phyloP scores from a whole-genome alignment of 371 early-diverging fungal species.

The Zychaea mexicana region DNA sequence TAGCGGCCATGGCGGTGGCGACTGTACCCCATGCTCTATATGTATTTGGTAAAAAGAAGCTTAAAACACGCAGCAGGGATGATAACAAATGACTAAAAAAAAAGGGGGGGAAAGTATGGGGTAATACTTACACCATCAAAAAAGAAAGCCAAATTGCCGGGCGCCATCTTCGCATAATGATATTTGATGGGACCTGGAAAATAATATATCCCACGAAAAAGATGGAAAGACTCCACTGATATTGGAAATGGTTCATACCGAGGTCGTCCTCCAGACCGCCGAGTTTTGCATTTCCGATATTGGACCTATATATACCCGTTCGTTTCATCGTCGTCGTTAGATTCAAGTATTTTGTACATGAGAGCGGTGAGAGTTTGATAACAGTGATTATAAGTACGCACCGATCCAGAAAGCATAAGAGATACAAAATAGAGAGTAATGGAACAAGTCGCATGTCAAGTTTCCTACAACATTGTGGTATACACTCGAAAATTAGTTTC shows the following conservation, averaged over 20 bases:
- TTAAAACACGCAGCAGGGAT: not conserved
- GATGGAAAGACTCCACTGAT: slow-evolving; percentile 18
- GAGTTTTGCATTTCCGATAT: slow-evolving; percentile 45
- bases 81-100: not conserved
- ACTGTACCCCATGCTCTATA: slow-evolving; percentile 30
- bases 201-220: slow-evolving; percentile 28
- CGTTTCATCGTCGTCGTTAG: too few relatives aligned
- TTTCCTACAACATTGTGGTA: slow-evolving; percentile 27
- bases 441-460: slow-evolving; percentile 32
- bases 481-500: too few relatives aligned
- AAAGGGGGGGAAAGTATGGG: too few relatives aligned
- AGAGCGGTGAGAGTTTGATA: too few relatives aligned
- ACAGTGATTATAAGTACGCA: too few relatives aligned
- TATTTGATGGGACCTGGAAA: slow-evolving; percentile 40
- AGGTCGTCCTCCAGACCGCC: slow-evolving; percentile 36
- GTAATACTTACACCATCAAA: slow-evolving; percentile 27
- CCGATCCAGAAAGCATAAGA: slow-evolving; percentile 43
- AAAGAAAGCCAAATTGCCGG: slow-evolving; percentile 17
- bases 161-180: slow-evolving; percentile 33
- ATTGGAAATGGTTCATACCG: slow-evolving; percentile 22
- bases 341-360: too few relatives aligned
- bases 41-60: too few relatives aligned
- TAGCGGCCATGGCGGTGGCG: slow-evolving; percentile 26
- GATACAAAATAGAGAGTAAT: slow-evolving; percentile 34
- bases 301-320: too few relatives aligned